phyloP scores from a whole-genome alignment of 495 filamentous ascomycete species.

The Talaromyces stipitatus region DNA sequence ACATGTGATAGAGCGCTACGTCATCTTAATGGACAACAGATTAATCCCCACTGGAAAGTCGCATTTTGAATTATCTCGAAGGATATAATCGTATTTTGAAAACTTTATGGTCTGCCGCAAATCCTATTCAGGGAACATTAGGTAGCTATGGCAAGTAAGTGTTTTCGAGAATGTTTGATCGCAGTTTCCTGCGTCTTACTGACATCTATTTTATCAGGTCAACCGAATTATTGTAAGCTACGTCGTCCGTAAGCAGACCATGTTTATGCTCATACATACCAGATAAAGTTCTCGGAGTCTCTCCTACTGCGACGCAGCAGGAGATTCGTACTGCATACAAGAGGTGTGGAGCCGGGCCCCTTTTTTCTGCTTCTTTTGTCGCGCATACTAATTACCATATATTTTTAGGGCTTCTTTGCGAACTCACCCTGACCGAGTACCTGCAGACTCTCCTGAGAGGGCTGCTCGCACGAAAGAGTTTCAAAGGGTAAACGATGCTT shows the following conservation, averaged over 20 bases:
- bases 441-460: slow-evolving; percentile 77
- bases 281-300: slow-evolving; percentile 65
- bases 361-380: too few relatives aligned
- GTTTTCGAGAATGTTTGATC: neutral
- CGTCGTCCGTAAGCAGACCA: neutral
- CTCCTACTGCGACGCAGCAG: slow-evolving; percentile 63
- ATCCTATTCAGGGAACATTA: neutral
- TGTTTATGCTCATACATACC: neutral
- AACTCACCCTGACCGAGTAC: slow-evolving; percentile 88
- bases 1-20: slow-evolving; percentile 4
- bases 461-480: slow-evolving; percentile 78
- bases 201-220: slow-evolving; percentile 9
- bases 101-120: neutral
- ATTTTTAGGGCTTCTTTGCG: slow-evolving; percentile 73
- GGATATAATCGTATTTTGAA: neutral
- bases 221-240: slow-evolving; percentile 26
- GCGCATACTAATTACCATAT: neutral
- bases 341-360: slow-evolving; percentile 39
- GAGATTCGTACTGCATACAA: slow-evolving; percentile 97
- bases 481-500: slow-evolving; percentile 95
- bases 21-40: neutral
- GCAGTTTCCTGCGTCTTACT: neutral
- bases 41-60: neutral
- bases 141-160: slow-evolving; percentile 1
- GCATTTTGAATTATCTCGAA: neutral